These are phyloP conservation scores for Aspergillus aculeatus DNA, from an alignment of 2,329 filamentous ascomycete genomes.

Conservation along the genomic window DNA sequence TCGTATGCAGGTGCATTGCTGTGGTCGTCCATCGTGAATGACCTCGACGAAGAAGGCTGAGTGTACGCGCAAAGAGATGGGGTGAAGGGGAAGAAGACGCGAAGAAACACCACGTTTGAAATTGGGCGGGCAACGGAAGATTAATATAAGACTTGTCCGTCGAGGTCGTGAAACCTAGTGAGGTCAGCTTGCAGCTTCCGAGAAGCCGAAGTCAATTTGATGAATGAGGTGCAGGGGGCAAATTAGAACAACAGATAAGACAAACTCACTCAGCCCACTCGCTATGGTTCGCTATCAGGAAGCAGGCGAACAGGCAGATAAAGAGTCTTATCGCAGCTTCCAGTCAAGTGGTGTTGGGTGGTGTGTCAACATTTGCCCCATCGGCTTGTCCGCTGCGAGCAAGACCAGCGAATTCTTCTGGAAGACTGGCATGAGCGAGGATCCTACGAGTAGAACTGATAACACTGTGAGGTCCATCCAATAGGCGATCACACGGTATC, in stretches of 20 bases:
- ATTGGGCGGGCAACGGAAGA: not conserved
- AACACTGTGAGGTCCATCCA: not conserved
- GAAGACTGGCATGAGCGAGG: not conserved
- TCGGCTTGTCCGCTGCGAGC: not conserved
- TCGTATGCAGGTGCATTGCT: not conserved
- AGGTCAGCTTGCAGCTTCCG: not conserved
- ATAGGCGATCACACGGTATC: not conserved
- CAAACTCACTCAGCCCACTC: not conserved
- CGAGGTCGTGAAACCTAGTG: not conserved
- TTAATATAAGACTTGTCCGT: not conserved
- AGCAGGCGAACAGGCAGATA: not conserved
- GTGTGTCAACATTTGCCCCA: not conserved
- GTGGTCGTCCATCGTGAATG: not conserved
- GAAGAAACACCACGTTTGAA: not conserved
- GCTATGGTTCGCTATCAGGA: not conserved
- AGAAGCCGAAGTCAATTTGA: not conserved
- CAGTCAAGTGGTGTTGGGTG: not conserved
- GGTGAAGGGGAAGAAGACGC: not conserved
- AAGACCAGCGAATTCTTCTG: not conserved
- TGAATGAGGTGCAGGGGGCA: not conserved
- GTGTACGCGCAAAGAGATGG: not conserved
- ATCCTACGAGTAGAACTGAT: not conserved
- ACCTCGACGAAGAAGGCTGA: no score
- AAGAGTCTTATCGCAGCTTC: not conserved
- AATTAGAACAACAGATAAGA: not conserved